Evolutionary conservation across 1,139 yeast species (phyloP).

Genomic region (Pichia inconspicua): DNA sequence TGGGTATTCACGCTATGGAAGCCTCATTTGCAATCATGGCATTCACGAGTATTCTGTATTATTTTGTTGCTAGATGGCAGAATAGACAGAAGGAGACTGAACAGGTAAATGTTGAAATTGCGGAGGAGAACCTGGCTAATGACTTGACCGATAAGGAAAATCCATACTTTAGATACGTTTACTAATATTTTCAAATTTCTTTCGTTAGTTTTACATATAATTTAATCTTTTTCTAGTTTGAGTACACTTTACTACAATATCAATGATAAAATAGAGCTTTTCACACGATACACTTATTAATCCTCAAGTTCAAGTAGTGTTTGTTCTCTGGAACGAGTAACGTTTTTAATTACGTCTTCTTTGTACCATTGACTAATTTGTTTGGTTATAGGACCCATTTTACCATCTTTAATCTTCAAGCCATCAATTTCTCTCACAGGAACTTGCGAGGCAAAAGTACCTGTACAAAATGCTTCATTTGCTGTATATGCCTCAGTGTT

Average conservation of each 20-base stretch:
- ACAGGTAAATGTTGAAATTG: background rate
- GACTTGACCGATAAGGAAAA: conserved; percentile 1
- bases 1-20: conserved; percentile 43
- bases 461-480: conserved; percentile 8
- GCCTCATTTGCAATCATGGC: conserved; percentile 26
- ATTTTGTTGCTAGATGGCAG: background rate
- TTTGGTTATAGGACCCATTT: conserved; percentile 3
- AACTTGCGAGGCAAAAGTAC: conserved; percentile 10
- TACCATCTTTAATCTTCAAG: conserved; percentile 1
- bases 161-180: background rate
- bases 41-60: conserved; percentile 25
- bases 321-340: background rate
- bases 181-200: background rate
- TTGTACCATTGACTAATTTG: conserved; percentile 4
- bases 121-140: background rate
- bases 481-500: conserved; percentile 7
- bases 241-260: too few species aligned
- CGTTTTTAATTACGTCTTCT: conserved; percentile 1
- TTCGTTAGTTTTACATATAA: background rate
- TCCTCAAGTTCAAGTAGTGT: background rate
- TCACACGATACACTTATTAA: too few species aligned
- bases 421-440: conserved; percentile 7
- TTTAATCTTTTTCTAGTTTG: background rate
- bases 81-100: background rate
- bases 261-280: too few species aligned